Evolutionary conservation across 1,139 yeast species (phyloP).

Genomic region (Williopsis jadinii): DNA sequence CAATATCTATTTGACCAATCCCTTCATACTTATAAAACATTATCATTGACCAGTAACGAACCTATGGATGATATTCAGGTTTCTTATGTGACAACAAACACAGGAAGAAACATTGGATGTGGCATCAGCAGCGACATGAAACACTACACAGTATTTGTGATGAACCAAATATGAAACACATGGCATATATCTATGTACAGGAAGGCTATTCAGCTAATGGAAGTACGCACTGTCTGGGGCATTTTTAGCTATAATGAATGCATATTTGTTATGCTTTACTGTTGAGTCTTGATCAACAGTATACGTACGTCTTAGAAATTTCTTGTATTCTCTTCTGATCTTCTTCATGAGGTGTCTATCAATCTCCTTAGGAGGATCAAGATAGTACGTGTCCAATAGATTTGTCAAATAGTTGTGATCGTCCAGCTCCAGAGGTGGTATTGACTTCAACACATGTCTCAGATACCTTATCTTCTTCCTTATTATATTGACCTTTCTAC

Average conservation of each 20-base stretch:
- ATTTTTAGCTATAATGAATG: constrained; percentile 13
- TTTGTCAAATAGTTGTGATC: constrained; percentile 15
- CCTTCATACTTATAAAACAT: not conserved
- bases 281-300: constrained; percentile 14
- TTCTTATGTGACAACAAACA: constrained; percentile 26
- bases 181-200: too few species aligned
- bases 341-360: not conserved
- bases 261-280: constrained; percentile 13
- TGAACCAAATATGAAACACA: not conserved
- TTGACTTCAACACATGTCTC: constrained; percentile 7
- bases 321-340: constrained; percentile 18
- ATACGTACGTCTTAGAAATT: constrained; percentile 17
- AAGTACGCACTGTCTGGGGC: constrained; percentile 6
- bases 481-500: constrained; percentile 16
- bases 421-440: constrained; percentile 16
- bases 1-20: not conserved
- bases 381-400: constrained; percentile 10
- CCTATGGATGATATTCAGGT: constrained; percentile 15
- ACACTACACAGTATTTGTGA: constrained; percentile 31
- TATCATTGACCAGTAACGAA: not conserved
- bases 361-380: not conserved
- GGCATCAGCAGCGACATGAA: constrained; percentile 34
- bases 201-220: not conserved
- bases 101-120: constrained; percentile 30
- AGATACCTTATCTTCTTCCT: constrained; percentile 17